Percentiles rank a stretch among this genome's conserved stretches.
phyloP scores from a whole-genome alignment of 2,329 filamentous ascomycete genomes.

The Fusarium equiseti region DNA sequence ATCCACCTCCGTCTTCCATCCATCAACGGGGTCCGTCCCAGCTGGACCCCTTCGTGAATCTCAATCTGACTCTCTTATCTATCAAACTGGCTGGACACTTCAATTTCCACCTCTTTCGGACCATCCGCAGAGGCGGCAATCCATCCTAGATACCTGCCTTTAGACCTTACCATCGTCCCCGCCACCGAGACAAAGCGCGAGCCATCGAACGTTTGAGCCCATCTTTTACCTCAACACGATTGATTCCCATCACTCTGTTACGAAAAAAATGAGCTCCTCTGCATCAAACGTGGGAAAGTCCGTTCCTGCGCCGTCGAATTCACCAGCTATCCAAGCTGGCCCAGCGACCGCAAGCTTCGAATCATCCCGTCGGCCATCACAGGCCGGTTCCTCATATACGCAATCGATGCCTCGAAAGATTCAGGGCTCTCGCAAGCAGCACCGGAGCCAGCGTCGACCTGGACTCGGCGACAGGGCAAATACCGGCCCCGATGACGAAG shows the following conservation, averaged over 20 bases:
- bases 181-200: constrained; percentile 8
- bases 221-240: constrained; percentile 5
- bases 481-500: constrained; percentile 75
- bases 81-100: constrained; percentile 14
- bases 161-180: constrained; percentile 6
- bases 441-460: constrained; percentile 83
- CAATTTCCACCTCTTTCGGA: constrained; percentile 11
- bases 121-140: not conserved
- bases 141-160: constrained; percentile 6
- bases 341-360: constrained; percentile 63
- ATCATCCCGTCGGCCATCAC: constrained; percentile 61
- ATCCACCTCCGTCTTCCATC: constrained; percentile 49
- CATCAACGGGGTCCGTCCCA: constrained; percentile 53
- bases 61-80: constrained; percentile 22
- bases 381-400: constrained; percentile 50
- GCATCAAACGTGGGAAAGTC: constrained; percentile 62
- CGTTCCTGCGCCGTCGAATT: constrained; percentile 59
- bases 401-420: constrained; percentile 74
- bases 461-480: constrained; percentile 56
- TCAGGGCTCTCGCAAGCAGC: constrained; percentile 82
- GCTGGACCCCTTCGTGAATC: constrained; percentile 50
- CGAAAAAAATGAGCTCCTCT: constrained; percentile 52
- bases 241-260: not conserved
- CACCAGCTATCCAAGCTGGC: constrained; percentile 56
- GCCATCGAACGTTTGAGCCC: constrained; percentile 25